phyloP scores from a whole-genome alignment of 169 alveolate species.

The Perkinsus olseni region DNA sequence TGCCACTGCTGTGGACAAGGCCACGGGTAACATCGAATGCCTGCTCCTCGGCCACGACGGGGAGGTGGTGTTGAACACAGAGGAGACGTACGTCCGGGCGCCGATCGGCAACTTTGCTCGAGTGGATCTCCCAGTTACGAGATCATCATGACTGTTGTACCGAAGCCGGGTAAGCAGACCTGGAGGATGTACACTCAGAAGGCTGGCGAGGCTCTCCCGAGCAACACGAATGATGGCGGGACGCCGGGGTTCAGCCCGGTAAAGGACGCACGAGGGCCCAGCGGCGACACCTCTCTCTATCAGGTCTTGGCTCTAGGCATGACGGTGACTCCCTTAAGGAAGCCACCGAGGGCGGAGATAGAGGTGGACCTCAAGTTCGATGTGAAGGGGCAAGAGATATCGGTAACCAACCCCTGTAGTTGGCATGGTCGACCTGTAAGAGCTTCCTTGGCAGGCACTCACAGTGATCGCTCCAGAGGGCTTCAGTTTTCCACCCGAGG shows the following conservation, averaged over 20 bases:
- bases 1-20: background rate
- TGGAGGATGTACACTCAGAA: background rate
- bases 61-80: background rate
- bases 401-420: no score
- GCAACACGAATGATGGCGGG: slow-evolving; percentile 4
- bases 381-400: background rate
- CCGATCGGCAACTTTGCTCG: background rate
- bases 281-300: background rate
- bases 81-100: background rate
- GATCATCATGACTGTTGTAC: background rate
- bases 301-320: background rate
- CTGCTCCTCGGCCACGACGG: background rate
- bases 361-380: background rate
- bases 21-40: background rate
- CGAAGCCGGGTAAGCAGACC: background rate
- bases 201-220: background rate
- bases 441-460: no score
- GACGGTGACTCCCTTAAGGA: background rate
- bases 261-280: background rate
- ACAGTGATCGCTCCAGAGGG: slow-evolving; percentile 5
- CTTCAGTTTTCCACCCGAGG: background rate
- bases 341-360: slow-evolving; percentile 7
- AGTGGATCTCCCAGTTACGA: background rate
- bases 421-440: no score
- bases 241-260: slow-evolving; percentile 10